Base-by-base conservation (phyloP, 1,284 basidiomycete genomes). In the Hortiboletus rubellus region DNA sequence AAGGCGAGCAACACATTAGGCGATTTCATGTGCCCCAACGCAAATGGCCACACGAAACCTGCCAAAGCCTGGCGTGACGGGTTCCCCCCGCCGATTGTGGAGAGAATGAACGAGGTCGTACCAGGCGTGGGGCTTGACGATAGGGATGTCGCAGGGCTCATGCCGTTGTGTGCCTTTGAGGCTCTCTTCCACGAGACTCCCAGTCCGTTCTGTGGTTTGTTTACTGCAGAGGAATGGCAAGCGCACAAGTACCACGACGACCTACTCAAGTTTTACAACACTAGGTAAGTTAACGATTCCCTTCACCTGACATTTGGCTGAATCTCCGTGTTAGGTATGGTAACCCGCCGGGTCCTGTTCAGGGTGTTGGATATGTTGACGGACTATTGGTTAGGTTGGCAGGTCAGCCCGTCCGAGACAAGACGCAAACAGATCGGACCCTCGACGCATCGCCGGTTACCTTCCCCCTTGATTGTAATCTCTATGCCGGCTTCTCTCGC, bases 341-440 rank as follows among this genome's bases (percentile, higher is more conserved):
- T 7, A 82, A 84, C 61, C 63, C 71, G 1, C 75, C 91, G 7
- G 91, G 90, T 0, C 84, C 76, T 9, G 82, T 91, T 2, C 89
- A 91, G 70, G 90, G 89, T 46, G 87, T 93, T 14, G 93, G 92
- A 11, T 95, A 89, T 67, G 77, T 91, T 63, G 93, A 93, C 69
- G 92, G 94, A 72, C 83, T 96, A 24, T 72, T 95, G n/a, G 90
- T 91, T 0, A 84, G 93, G 18, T 79, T 95, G 37, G 90, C 86
- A 0, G 78, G 79, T 17, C 70, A 74, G 22, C 22, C 22, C 2
- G 22, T 22, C 22, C 22, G 22, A 22, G 22, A 22, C 22, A 22
- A 22, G 22, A 94, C 92, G 0, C 87, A 89, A 63, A 91, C 89
- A 10, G 94, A 94, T 72, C 72, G 73, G n/a, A 95, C 92, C 1